These are phyloP conservation scores for Gynandropsis gynandra DNA, from an alignment of 345 rosid genomes.

Conservation along the genomic window DNA sequence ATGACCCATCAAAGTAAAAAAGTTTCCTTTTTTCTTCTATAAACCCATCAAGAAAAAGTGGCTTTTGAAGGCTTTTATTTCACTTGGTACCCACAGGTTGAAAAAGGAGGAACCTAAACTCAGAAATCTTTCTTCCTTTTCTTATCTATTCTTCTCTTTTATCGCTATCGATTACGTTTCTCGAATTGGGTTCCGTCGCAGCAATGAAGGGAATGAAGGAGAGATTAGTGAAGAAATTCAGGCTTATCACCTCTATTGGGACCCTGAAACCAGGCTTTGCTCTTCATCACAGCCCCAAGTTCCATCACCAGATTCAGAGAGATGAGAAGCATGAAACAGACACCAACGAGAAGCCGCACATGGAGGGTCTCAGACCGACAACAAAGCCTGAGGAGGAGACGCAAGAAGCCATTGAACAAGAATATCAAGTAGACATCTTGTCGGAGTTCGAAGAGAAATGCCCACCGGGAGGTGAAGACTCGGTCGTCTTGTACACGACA, in stretches of 20 bases:
- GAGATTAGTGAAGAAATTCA: slow-evolving; percentile 55
- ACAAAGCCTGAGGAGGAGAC: slow-evolving; percentile 23
- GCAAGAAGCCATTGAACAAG: slow-evolving; percentile 25
- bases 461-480: slow-evolving; percentile 62
- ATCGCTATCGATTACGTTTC: slow-evolving; percentile 16
- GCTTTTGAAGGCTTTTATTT: slow-evolving; percentile 19
- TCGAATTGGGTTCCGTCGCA: slow-evolving; percentile 2
- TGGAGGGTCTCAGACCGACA: slow-evolving; percentile 20
- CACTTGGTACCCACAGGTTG: slow-evolving; percentile 26
- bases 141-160: slow-evolving; percentile 22
- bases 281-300: slow-evolving; percentile 29
- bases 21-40: neutral
- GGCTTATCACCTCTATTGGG: slow-evolving; percentile 33
- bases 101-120: slow-evolving; percentile 21
- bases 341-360: slow-evolving; percentile 18
- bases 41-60: slow-evolving; percentile 27
- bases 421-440: slow-evolving; percentile 21
- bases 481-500: slow-evolving; percentile 71
- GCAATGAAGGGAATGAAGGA: slow-evolving; percentile 60
- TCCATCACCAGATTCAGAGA: slow-evolving; percentile 23
- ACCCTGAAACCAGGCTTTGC: slow-evolving; percentile 40
- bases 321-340: slow-evolving; percentile 22
- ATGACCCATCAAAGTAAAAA: slow-evolving; percentile 23
- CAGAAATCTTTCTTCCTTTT: slow-evolving; percentile 13
- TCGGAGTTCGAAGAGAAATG: slow-evolving; percentile 45